Base-by-base conservation (phyloP, 352 stramenopile species). In the Thraustotheca clavata region DNA sequence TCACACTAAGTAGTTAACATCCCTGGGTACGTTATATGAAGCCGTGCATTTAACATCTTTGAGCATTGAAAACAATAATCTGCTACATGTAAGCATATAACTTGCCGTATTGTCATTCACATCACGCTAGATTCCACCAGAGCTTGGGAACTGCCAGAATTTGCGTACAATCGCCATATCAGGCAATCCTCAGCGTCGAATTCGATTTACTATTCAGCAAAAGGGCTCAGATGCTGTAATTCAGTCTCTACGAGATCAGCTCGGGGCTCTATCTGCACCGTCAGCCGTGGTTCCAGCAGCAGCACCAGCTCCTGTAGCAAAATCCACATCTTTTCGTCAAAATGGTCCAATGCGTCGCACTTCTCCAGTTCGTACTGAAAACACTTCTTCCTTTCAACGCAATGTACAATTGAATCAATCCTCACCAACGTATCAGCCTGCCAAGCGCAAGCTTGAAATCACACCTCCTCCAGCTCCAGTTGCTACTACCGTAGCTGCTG, bases 21-120 rank as follows among this genome's bases (percentile, higher is more conserved):
- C 76, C 1, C 70, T 91, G 8, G 79, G 80, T 49, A 72, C 69
- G 3, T 73, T 93, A 20, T 76, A 90, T 55, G 72, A 84, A 46
- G 69, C 77, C 5, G 73, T 73, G 7, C 72, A 71, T 50, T 67
- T 95, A 36, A 87, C 79, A 11, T 86, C 79, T 35, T 71, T 95
- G 0, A 88, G 80, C 18, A 69, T 93, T 22, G 77, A 91, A 41
- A 93, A 95, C 70, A 95, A 95, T 67, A 83, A 88, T 43, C 61
- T 95, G 6, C 76, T 75, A 7, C 74, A 88, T 68, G 76, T 89
- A 75, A 11, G 54, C 32, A 27, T 60, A 0, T 33, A 46, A 18
- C 35, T 48, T 2, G 36, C 33, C 62, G 1, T 68, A 38, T 0
- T 35, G 52, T 66, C n/a, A 11, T 49, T 31, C 35, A 49, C 31